These are phyloP conservation scores for Pestalotiopsis sp. DNA, from an alignment of 2,329 filamentous ascomycete genomes.

Conservation along the genomic window DNA sequence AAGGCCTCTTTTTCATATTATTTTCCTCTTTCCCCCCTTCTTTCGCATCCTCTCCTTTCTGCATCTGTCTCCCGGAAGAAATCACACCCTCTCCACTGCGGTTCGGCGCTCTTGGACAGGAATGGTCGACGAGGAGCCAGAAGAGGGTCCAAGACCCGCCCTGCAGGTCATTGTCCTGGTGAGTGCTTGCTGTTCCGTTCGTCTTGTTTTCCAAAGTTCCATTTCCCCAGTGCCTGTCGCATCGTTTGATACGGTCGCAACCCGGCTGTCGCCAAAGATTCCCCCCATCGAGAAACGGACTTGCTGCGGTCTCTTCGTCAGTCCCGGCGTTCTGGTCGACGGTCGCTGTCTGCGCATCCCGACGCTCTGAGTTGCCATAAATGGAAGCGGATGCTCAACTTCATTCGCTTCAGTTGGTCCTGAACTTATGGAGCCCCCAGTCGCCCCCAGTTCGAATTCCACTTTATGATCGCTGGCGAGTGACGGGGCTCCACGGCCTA, in stretches of 20 bases:
- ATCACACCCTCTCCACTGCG: not conserved
- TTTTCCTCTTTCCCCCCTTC: not conserved
- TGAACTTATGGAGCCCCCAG: not conserved
- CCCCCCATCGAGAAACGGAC: not conserved
- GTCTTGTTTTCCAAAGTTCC: not conserved
- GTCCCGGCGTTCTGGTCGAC: not conserved
- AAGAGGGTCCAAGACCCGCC: conserved; percentile 42
- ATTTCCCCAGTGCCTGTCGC: not conserved
- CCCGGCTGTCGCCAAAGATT: not conserved
- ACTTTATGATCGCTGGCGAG: not conserved
- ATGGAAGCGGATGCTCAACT: not conserved
- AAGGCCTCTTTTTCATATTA: not conserved
- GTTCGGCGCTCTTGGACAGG: not conserved
- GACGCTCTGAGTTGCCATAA: not conserved
- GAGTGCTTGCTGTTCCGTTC: conserved; percentile 41
- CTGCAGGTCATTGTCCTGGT: conserved; percentile 78
- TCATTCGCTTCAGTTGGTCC: not conserved
- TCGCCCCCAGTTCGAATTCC: not conserved
- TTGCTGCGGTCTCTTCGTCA: not conserved
- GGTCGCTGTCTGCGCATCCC: not conserved
- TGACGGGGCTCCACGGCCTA: conserved; percentile 4
- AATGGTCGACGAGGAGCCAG: conserved; percentile 22
- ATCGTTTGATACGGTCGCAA: not conserved
- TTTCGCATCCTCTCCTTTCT: not conserved
- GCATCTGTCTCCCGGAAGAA: not conserved